phyloP scores from a whole-genome alignment of 2,329 filamentous ascomycete species.

The Thelonectria rubi region DNA sequence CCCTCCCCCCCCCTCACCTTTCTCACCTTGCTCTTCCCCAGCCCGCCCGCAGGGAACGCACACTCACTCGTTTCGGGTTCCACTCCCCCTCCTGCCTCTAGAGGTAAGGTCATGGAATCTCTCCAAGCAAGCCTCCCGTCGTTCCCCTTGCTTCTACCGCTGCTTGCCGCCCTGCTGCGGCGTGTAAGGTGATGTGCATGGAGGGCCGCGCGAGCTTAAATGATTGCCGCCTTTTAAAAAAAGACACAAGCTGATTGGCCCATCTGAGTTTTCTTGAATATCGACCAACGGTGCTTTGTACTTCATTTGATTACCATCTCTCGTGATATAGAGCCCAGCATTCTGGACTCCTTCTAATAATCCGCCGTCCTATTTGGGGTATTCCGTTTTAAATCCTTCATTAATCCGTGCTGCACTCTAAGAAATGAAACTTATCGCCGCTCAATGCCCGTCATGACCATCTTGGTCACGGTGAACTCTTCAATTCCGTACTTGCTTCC shows the following conservation, averaged over 20 bases:
- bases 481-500: slow-evolving; percentile 77
- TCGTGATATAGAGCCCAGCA: slow-evolving; percentile 9
- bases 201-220: not conserved
- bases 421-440: slow-evolving; percentile 22
- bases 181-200: slow-evolving; percentile 12
- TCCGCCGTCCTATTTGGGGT: slow-evolving; percentile 28
- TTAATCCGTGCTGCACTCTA: slow-evolving; percentile 13
- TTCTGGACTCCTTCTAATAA: slow-evolving; percentile 2
- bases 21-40: slow-evolving; percentile 12
- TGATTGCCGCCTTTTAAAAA: not conserved
- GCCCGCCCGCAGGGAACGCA: not conserved
- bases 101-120: slow-evolving; percentile 20
- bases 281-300: not conserved
- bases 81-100: slow-evolving; percentile 17
- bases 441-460: slow-evolving; percentile 47
- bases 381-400: slow-evolving; percentile 29
- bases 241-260: not conserved
- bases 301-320: slow-evolving; percentile 12
- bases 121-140: not conserved
- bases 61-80: slow-evolving; percentile 1
- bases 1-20: slow-evolving; percentile 1
- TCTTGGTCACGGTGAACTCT: slow-evolving; percentile 77
- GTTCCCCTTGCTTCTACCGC: slow-evolving; percentile 5
- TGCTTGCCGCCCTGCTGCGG: slow-evolving; percentile 12
- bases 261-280: not conserved